A percentile compares a stretch with the other conserved stretches of the same genome.
Evolutionary conservation across 257 asterid genomes (phyloP).

Genomic region (Solanum pennellii): DNA sequence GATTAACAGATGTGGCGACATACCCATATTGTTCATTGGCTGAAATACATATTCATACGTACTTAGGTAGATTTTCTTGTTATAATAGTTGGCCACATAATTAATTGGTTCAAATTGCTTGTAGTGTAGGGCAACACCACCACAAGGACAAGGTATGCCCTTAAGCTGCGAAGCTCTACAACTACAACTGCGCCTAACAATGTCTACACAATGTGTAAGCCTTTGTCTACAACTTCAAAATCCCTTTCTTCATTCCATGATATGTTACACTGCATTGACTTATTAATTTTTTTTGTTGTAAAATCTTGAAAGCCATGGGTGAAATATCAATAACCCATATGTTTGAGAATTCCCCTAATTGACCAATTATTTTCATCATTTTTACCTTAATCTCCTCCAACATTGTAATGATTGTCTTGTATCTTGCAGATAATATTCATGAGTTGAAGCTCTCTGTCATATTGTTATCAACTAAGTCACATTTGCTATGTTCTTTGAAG

Average conservation of each 20-base stretch:
- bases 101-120: neutral
- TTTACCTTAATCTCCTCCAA: no score
- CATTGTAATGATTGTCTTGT: no score
- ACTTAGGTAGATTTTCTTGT: neutral
- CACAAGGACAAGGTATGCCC: neutral
- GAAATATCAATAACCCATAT: no score
- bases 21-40: neutral
- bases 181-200: neutral
- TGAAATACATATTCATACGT: neutral
- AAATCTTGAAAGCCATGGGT: no score
- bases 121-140: neutral
- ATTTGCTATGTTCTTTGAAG: no score
- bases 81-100: neutral
- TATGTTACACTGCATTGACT: no score
- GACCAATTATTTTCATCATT: no score
- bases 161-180: neutral
- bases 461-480: no score
- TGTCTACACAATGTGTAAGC: neutral
- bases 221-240: neutral
- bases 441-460: rapidly evolving
- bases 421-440: no score
- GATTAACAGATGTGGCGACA: neutral
- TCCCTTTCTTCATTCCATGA: neutral
- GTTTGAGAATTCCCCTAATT: no score
- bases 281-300: no score